These are phyloP conservation scores for Umbelopsis sp. DNA, from an alignment of 192 early-diverging fungal species.

Conservation along the genomic window DNA sequence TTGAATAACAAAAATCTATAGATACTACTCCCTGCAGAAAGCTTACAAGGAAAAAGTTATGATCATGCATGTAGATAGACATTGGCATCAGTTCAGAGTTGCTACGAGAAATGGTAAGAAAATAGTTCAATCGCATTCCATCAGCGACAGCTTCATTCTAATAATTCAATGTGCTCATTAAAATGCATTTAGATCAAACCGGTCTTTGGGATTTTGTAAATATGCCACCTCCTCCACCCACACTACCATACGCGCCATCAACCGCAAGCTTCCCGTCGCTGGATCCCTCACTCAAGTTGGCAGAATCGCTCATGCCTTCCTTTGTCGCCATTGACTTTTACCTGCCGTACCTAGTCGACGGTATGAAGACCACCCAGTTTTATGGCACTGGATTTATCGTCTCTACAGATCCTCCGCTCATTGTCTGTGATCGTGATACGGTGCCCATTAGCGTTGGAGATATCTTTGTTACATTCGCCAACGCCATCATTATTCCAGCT, in stretches of 20 bases:
- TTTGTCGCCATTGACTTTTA: slow-evolving; percentile 82
- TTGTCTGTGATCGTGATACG: slow-evolving; percentile 80
- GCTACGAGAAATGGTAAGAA: slow-evolving; percentile 69
- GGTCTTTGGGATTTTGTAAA: slow-evolving; percentile 83
- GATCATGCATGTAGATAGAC: slow-evolving; percentile 85
- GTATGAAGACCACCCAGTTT: slow-evolving; percentile 67
- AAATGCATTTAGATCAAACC: slow-evolving; percentile 48
- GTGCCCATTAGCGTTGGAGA: slow-evolving; percentile 81
- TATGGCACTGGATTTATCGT: slow-evolving; percentile 82
- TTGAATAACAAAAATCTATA: slow-evolving; percentile 17
- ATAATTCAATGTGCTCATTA: no score
- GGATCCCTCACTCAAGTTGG: slow-evolving; percentile 70
- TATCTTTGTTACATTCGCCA: slow-evolving; percentile 81
- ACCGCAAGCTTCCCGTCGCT: slow-evolving; percentile 75
- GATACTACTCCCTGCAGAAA: slow-evolving; percentile 78
- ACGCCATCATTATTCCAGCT: slow-evolving; percentile 87
- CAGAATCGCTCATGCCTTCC: slow-evolving; percentile 75
- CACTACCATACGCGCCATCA: slow-evolving; percentile 50
- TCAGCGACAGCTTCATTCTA: no score
- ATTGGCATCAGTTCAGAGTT: slow-evolving; percentile 84
- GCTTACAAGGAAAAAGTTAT: slow-evolving; percentile 79
- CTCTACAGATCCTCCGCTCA: slow-evolving; percentile 75
- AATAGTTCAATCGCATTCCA: no score
- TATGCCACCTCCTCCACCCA: slow-evolving; percentile 60
- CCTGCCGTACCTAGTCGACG: slow-evolving; percentile 78